Evolutionary conservation across 2,329 filamentous ascomycete species (phyloP), one percentile per base, ranked within the genome.

Genomic region (Aureobasidium sp.): DNA sequence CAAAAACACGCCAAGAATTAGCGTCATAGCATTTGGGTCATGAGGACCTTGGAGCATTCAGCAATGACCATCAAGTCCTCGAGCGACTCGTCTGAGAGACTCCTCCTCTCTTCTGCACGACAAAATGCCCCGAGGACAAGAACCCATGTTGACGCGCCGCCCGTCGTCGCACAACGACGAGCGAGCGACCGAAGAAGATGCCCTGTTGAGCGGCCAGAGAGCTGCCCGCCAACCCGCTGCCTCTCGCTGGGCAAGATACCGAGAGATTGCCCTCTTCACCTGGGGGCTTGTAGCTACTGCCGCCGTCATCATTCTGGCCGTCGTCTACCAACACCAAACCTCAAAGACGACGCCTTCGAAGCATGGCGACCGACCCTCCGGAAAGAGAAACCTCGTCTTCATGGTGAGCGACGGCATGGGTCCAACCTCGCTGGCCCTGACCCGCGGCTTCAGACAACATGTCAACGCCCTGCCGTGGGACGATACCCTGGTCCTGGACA

Each of bases 371-470:
- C 68, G 63, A 38, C 68, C 71, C 11, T 65, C 66, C 37, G 84
- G 85, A 57, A 99, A 97, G 79, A 84, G 90, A 59, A 99, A 97
- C 74, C 80, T 99, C 57, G 87, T 99, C 68, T 97, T 99, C 79
- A 99, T 99, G 94, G 93, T 99, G 38, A 96, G 90, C 0, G 94
- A 99, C 73, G 94, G 94, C 69, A 99, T 99, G 94, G 94, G 94
- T 0, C 94, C 94, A 8, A 90, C 94, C 9, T 93, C 90, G 67
- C 80, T 99, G 58, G 88, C 88, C 27, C 75, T 99, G 71, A 96
- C 94, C 7, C 83, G 94, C 60, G 89, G 86, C 70, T 99, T 88
- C 77, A 85, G 89, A 66, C 94, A 99, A 74, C 83, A 87, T 66
- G 80, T 86, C 59, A 81, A 89, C 40, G 84, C 81, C 5, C 79